A percentile compares a stretch with the other conserved stretches of the same genome.
Evolutionary conservation across 306 rosid species (phyloP).

Genomic region (Herpetospermum pedunculosum): DNA sequence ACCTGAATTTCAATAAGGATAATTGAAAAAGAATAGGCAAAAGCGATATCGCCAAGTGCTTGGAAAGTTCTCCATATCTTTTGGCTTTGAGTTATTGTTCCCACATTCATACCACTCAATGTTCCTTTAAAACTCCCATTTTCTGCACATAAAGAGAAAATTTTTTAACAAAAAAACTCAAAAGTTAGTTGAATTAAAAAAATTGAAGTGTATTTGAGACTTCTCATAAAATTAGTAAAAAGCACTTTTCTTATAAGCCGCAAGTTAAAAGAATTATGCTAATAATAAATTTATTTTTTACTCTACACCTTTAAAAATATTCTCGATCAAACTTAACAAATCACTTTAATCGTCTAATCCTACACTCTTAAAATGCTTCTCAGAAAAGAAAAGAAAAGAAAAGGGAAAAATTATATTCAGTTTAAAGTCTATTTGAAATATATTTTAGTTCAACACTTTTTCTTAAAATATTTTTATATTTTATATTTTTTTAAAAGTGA

Average conservation of each 20-base stretch:
- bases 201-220: too few species aligned
- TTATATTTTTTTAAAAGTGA: too few species aligned
- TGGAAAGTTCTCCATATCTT: slow-evolving; percentile 49
- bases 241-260: too few species aligned
- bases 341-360: not conserved
- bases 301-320: not conserved
- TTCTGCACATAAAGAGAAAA: slow-evolving; percentile 14
- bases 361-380: not conserved
- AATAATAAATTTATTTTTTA: too few species aligned
- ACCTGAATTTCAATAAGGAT: slow-evolving; percentile 68
- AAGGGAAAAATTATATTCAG: too few species aligned
- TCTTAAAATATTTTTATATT: too few species aligned
- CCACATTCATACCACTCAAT: slow-evolving; percentile 34
- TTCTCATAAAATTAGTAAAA: too few species aligned
- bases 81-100: slow-evolving; percentile 22
- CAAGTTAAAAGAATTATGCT: too few species aligned
- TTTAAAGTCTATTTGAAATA: too few species aligned
- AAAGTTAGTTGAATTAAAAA: not conserved
- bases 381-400: too few species aligned
- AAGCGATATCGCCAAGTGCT: slow-evolving; percentile 58
- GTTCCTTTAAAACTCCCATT: slow-evolving; percentile 31
- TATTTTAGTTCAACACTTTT: too few species aligned
- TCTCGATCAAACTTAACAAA: too few species aligned
- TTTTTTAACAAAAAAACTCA: not conserved
- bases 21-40: slow-evolving; percentile 43